Conservation (phyloP, 805 yeast species). For the Jamesozyma hellenica region DNA sequence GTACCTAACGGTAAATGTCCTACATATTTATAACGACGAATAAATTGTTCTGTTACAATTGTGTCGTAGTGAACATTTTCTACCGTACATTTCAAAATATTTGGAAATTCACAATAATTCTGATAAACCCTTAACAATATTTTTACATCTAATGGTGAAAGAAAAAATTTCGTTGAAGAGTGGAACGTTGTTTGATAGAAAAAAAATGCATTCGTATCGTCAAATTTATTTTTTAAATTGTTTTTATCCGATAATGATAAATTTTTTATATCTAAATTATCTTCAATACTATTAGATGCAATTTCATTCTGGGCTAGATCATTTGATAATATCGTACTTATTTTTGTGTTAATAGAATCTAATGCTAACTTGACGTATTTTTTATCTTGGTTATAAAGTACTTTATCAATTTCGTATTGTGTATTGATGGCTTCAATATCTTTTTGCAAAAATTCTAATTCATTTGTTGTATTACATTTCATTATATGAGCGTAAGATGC, state of each 20-base stretch:
- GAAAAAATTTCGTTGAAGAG: constrained; percentile 52
- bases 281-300: neutral
- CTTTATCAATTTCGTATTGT: constrained; percentile 48
- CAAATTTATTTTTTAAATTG: constrained; percentile 15
- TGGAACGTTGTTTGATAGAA: constrained; percentile 74
- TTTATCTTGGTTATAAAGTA: constrained; percentile 51
- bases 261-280: constrained; percentile 7
- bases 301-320: constrained; percentile 5
- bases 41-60: constrained; percentile 45
- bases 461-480: constrained; percentile 50
- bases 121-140: constrained; percentile 56
- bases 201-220: constrained; percentile 43
- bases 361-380: constrained; percentile 46
- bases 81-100: constrained; percentile 46
- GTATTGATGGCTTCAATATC: constrained; percentile 48
- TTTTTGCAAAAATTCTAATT: constrained; percentile 41
- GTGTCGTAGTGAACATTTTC: constrained; percentile 64
- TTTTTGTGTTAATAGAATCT: constrained; percentile 39
- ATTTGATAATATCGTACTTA: constrained; percentile 30
- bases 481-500: constrained; percentile 55
- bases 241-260: neutral
- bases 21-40: constrained; percentile 61
- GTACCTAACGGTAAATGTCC: constrained; percentile 81
- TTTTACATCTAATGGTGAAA: constrained; percentile 72
- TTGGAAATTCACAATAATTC: constrained; percentile 58